Base-by-base conservation (phyloP, 257 asterid species). In the Forsythia viridissima region DNA sequence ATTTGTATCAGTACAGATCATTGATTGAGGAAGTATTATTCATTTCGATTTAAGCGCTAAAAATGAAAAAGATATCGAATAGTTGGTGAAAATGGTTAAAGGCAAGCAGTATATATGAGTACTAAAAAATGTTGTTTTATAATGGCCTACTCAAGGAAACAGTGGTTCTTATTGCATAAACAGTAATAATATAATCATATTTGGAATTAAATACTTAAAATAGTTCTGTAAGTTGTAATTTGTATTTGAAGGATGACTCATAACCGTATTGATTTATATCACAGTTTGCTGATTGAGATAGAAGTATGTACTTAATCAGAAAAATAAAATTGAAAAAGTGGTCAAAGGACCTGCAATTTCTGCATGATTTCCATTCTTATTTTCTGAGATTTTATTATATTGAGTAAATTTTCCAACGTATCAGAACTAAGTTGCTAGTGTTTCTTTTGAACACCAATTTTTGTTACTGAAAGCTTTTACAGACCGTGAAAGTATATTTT, bases 61-160 rank as follows among this genome's bases (percentile, higher is more conserved):
- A 41, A 21, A 13, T 30, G 11, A 44, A 63, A 20, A 15, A 48
- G 34, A 75, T 73, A 15, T 78, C 4, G 12, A 43, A 52, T 77
- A 81, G 72, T 72, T 77, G 85, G 68, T 57, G 70, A 82, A 18
- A 79, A 69, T 72, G 70, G 81, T 77, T 72, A 74, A 80, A 55
- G 79, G 82, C 71, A 61, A 43, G 68, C 74, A 40, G 80, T 21
- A 61, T 78, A 63, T 8, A 24, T 30, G 40, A 63, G 70, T 8
- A 30, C 70, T 63, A 30, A 9, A 4, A 30, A 21, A 63, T 61
- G 18, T 63, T 9, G 18, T 24, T 24, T 63, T 63, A 63, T 30
- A 63, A 4, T 63, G 21, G 10, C 8, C 70, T 24, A 30, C 70
- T 63, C 18, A 24, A 48, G 65, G 70, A 10, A 63, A 63, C 39